Evolutionary conservation across 306 rosid species (phyloP), one percentile per base, ranked within the genome.

Genomic region (Acacia melanoxylon): DNA sequence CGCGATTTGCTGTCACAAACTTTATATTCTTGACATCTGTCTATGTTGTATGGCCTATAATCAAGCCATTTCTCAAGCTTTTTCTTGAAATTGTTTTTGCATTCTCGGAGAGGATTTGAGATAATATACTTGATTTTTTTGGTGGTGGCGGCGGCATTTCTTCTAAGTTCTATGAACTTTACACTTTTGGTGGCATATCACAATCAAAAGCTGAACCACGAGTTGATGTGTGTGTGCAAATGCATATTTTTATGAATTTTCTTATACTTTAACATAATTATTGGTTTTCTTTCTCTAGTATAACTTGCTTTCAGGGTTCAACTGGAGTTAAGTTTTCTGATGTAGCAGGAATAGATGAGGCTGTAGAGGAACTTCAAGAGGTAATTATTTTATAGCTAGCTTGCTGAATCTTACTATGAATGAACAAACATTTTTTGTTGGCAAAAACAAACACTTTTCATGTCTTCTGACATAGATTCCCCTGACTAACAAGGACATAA

Each of bases 171-270:
- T 81, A 75, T 76, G 92, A 92, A 58, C 20, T 92, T 81, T 95
- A 87, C 84, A 89, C 93, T 81, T 87, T 86, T 68, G 96, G 96
- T 10, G 97, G 98, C 75, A 22, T 93, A 27, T 80, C 99, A 10
- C 91, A 95, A 80, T 93, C 99, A 65, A 95, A 95, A 90, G 96
- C 99, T 59, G 98, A 95, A 90, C 98, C 99, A 76, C 98, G 98
- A 68, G 99, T 95, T 87, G 99, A 95, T 82, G 99, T 95, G 94
- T 86, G 90, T 82, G 56, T 10, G 13, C 56, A 68, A 68, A 49
- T 40, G 42, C 75, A 78, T 78, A 65, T 79, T 63, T 86, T 83
- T 76, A 40, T 33, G 65, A 79, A 80, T 44, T 74, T 81, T 74
- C 58, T 66, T 63, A 77, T 45, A 78, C 72, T 70, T 75, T n/a